phyloP scores from a whole-genome alignment of 176 grass and related monocot species.

The Luzula sylvatica region DNA sequence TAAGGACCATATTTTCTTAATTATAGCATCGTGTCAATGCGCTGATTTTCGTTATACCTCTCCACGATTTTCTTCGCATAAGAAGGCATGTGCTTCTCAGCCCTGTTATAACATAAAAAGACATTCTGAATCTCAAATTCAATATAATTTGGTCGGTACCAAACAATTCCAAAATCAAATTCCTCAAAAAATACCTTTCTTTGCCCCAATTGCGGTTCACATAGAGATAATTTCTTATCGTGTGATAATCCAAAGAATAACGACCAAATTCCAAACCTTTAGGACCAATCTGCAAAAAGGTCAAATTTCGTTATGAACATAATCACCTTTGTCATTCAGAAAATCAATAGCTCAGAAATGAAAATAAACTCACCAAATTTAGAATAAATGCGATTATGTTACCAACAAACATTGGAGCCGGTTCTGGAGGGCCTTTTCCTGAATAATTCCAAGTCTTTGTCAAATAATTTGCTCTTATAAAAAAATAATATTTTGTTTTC shows the following conservation, averaged over 20 bases:
- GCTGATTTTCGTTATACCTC: constrained; percentile 46
- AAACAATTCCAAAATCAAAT: too few relatives aligned
- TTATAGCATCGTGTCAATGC: constrained; percentile 53
- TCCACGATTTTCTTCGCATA: constrained; percentile 86
- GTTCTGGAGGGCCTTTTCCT: constrained; percentile 67
- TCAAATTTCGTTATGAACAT: background rate
- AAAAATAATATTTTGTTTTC: background rate
- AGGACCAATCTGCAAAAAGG: constrained; percentile 54
- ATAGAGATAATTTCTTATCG: constrained; percentile 80
- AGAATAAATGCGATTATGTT: constrained; percentile 74
- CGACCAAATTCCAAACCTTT: constrained; percentile 94
- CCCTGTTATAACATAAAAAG: constrained; percentile 26
- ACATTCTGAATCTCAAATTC: background rate
- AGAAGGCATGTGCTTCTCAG: constrained; percentile 71
- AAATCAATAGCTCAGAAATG: background rate
- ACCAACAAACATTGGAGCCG: constrained; percentile 74
- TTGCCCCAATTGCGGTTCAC: constrained; percentile 72
- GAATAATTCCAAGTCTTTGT: constrained; percentile 17
- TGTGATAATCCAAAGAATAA: constrained; percentile 96
- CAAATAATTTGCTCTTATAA: background rate
- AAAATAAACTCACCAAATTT: constrained; percentile 41
- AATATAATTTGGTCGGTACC: background rate
- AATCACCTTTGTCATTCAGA: background rate
- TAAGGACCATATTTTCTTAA: background rate
- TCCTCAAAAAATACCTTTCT: constrained; percentile 31